These are phyloP conservation scores for Babesia ovis DNA, from an alignment of 169 alveolate species.

Conservation along the genomic window DNA sequence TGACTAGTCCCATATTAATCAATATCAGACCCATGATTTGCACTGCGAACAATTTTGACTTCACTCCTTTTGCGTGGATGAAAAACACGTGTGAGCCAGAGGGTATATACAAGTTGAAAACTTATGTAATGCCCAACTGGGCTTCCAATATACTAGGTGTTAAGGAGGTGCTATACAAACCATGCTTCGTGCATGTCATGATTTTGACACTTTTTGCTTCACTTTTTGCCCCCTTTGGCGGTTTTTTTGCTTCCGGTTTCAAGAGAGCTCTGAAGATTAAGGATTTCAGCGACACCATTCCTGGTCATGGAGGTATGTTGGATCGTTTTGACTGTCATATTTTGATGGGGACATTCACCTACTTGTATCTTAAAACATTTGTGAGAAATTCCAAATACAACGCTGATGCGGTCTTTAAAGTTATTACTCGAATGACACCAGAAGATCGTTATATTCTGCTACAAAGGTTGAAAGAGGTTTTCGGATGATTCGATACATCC, in stretches of 20 bases:
- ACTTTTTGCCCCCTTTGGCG: slow-evolving; percentile 99
- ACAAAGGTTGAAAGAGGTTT: slow-evolving; percentile 33
- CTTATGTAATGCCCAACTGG: slow-evolving; percentile 24
- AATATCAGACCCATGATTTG: slow-evolving; percentile 82
- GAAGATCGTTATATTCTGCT: slow-evolving; percentile 37
- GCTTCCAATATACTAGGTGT: neutral
- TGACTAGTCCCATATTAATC: slow-evolving; percentile 71
- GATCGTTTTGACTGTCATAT: slow-evolving; percentile 99
- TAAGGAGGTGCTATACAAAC: slow-evolving; percentile 10
- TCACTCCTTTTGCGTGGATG: slow-evolving; percentile 84
- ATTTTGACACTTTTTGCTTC: slow-evolving; percentile 94
- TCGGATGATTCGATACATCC: neutral
- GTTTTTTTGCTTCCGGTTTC: slow-evolving; percentile 99
- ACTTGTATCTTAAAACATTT: slow-evolving; percentile 75
- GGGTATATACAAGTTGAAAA: slow-evolving; percentile 43
- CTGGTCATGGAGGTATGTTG: slow-evolving; percentile 99
- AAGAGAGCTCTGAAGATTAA: slow-evolving; percentile 97
- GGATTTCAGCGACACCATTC: slow-evolving; percentile 97
- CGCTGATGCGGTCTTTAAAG: slow-evolving; percentile 51
- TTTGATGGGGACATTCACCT: slow-evolving; percentile 87
- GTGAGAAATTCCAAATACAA: slow-evolving; percentile 38
- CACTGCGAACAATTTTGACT: slow-evolving; percentile 82
- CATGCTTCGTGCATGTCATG: slow-evolving; percentile 86
- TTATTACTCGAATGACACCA: slow-evolving; percentile 35
- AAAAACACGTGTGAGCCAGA: slow-evolving; percentile 65